Evolutionary conservation across 2,329 filamentous ascomycete species (phyloP), one percentile per base, ranked within the genome.

Genomic region (Cordyceps farinosa): DNA sequence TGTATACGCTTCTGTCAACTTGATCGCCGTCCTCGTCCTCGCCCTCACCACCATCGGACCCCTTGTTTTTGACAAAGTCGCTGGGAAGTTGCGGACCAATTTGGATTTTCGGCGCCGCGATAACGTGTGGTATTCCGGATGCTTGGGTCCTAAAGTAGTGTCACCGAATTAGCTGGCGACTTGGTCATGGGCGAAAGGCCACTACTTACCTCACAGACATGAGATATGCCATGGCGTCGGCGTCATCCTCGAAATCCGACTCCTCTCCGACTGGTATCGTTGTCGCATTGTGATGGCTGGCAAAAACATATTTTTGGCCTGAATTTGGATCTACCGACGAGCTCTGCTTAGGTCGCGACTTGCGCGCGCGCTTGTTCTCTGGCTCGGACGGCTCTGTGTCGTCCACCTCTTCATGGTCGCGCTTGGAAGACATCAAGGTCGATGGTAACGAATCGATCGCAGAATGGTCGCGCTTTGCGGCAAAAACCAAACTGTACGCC

Each of bases 291-390:
- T 85, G 82, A 15, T 85, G 75, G n/a, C 83, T 83, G 7, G 88
- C 87, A 68, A 92, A 90, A 50, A 89, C 89, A 69, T 86, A 86
- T 74, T 87, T 85, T 75, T 91, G 89, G 47, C 90, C 90, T 74
- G 87, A 91, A 2, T 85, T 84, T 10, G 85, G 82, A 72, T 91
- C 83, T 64, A 87, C 80, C 55, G 77, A 75, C 5, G 78, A 76
- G 66, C 79, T 76, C 64, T 79, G 74, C 60, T 78, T 75, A 58
- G 78, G 75, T 65, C 74, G 75, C 63, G 74, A 65, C 65, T 68
- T 71, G 13, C 66, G 66, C 30, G 69, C 52, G 45, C 71, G 69
- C 50, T 70, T 72, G 0, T 68, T 64, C 27, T 72, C 68, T n/a
- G 69, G 69, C 29, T 70, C 70, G 17, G 65, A 66, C 5, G 63